phyloP scores from a whole-genome alignment of 2,329 filamentous ascomycete genomes.

The Penicillium sp. region DNA sequence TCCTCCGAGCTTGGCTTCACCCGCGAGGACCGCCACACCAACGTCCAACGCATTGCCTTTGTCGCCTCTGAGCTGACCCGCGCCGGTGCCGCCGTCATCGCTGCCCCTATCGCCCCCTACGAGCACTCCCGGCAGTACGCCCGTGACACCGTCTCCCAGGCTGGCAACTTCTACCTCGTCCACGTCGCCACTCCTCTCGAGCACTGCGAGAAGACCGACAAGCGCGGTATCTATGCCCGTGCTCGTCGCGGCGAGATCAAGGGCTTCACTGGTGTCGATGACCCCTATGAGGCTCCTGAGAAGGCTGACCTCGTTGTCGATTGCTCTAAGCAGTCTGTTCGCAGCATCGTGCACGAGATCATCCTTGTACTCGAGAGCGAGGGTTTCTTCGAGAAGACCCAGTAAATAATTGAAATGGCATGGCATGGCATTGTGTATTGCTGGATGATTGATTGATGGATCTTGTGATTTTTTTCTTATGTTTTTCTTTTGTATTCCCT shows the following conservation, averaged over 20 bases:
- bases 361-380: slow-evolving; percentile 87
- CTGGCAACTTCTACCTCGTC: slow-evolving; percentile 92
- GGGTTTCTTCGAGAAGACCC: slow-evolving; percentile 76
- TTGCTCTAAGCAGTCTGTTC: slow-evolving; percentile 81
- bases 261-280: slow-evolving; percentile 97
- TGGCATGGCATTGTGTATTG: not conserved
- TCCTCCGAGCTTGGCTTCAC: slow-evolving; percentile 96
- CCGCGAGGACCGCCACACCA: slow-evolving; percentile 87
- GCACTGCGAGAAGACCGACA: slow-evolving; percentile 93
- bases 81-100: slow-evolving; percentile 91
- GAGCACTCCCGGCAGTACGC: slow-evolving; percentile 78
- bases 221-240: slow-evolving; percentile 83
- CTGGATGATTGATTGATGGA: slow-evolving; percentile 9
- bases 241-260: slow-evolving; percentile 90
- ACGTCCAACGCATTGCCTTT: slow-evolving; percentile 95
- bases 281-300: slow-evolving; percentile 86
- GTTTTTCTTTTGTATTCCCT: slow-evolving; percentile 22
- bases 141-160: slow-evolving; percentile 78
- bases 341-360: slow-evolving; percentile 96
- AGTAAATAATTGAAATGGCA: slow-evolving; percentile 29
- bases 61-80: slow-evolving; percentile 94
- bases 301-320: slow-evolving; percentile 88
- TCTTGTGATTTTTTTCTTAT: slow-evolving; percentile 18
- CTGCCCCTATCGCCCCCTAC: slow-evolving; percentile 93
- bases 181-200: slow-evolving; percentile 94